A percentile compares a stretch with the other conserved stretches of the same genome.
phyloP scores from a whole-genome alignment of 306 rosid species.

The cucumber (Cucumis sativus) region DNA sequence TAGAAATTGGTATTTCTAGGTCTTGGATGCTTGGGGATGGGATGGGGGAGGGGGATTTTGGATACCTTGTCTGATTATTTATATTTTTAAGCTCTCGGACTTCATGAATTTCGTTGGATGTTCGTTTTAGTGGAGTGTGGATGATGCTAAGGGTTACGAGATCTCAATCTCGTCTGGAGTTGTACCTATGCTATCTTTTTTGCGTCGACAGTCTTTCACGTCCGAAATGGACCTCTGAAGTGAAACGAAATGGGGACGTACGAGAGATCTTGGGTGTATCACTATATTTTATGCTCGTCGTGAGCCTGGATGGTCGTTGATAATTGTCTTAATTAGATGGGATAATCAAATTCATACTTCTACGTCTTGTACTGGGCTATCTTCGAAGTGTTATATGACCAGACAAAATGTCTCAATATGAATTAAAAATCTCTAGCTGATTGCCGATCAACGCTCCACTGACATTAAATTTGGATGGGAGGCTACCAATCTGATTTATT shows the following conservation, averaged over 20 bases:
- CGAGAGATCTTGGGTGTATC: neutral
- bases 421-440: neutral
- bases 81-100: neutral
- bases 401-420: neutral
- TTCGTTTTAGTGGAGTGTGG: neutral
- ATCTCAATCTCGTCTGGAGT: neutral
- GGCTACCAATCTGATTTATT: neutral
- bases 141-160: neutral
- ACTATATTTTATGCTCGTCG: neutral
- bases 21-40: neutral
- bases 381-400: neutral
- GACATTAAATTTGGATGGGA: neutral
- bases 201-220: neutral
- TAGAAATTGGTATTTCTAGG: neutral
- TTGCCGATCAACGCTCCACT: neutral
- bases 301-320: neutral
- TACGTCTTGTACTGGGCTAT: neutral
- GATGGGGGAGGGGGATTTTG: neutral
- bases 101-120: neutral
- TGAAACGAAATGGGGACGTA: neutral
- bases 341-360: neutral
- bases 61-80: neutral
- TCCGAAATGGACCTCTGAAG: neutral
- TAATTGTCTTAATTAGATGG: neutral
- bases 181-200: neutral